These are phyloP conservation scores for Metarhizium brunneum DNA, from an alignment of 2,329 filamentous ascomycete genomes.

Conservation along the genomic window DNA sequence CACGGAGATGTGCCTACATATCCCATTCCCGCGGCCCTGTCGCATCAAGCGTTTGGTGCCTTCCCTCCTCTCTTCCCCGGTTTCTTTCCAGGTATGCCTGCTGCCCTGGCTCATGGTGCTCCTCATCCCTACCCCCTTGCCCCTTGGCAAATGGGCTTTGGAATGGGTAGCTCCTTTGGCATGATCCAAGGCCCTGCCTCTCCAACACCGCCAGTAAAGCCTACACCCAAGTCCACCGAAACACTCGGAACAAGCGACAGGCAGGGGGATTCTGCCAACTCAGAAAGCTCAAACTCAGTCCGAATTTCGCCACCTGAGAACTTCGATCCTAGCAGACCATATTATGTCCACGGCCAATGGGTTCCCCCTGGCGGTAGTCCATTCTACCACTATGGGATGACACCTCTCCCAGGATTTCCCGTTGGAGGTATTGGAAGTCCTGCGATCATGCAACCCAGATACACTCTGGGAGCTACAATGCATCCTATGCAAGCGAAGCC, in stretches of 20 bases:
- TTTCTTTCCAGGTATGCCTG: slow-evolving; percentile 19
- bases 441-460: slow-evolving; percentile 10
- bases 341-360: slow-evolving; percentile 35
- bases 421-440: slow-evolving; percentile 13
- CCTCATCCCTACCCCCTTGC: slow-evolving; percentile 26
- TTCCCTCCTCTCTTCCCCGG: slow-evolving; percentile 23
- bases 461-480: slow-evolving; percentile 5
- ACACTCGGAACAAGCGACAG: slow-evolving; percentile 14
- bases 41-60: slow-evolving; percentile 18
- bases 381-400: slow-evolving; percentile 19
- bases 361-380: slow-evolving; percentile 23
- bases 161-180: slow-evolving; percentile 19
- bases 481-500: slow-evolving; percentile 13
- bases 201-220: slow-evolving; percentile 11
- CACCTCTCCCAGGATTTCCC: slow-evolving; percentile 18
- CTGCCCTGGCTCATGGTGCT: slow-evolving; percentile 20
- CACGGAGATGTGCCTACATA: slow-evolving; percentile 5
- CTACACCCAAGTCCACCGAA: slow-evolving; percentile 13
- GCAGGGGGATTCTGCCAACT: slow-evolving; percentile 20
- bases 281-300: slow-evolving; percentile 22
- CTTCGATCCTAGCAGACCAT: slow-evolving; percentile 36
- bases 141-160: slow-evolving; percentile 31
- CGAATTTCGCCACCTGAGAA: slow-evolving; percentile 32
- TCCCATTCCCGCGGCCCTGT: slow-evolving; percentile 7
- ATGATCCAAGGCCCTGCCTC: slow-evolving; percentile 16